These are phyloP conservation scores for Nemania sp. DNA, from an alignment of 2,329 filamentous ascomycete species.

Conservation along the genomic window DNA sequence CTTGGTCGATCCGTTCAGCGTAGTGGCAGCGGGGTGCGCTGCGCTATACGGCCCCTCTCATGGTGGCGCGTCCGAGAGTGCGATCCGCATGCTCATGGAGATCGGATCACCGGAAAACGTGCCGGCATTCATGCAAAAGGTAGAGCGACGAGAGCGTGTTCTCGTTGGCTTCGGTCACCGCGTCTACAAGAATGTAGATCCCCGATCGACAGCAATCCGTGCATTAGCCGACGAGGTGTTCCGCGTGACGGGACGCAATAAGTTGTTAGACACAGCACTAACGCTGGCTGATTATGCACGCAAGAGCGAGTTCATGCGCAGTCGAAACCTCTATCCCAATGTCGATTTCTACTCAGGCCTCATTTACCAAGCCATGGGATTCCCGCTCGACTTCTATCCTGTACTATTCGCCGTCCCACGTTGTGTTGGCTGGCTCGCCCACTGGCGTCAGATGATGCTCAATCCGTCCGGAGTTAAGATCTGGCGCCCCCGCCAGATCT, in stretches of 20 bases:
- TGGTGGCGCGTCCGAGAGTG: conserved; percentile 61
- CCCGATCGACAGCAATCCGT: conserved; percentile 53
- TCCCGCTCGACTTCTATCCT: conserved; percentile 56
- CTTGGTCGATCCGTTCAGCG: conserved; percentile 58
- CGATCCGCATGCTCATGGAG: conserved; percentile 56
- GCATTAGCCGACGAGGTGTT: conserved; percentile 55
- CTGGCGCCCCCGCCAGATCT: conserved; percentile 54
- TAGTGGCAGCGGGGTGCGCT: conserved; percentile 56
- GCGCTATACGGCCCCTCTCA: conserved; percentile 61
- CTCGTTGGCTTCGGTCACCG: conserved; percentile 60
- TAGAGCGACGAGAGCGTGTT: conserved; percentile 54
- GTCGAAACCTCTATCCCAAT: conserved; percentile 53
- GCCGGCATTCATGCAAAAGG: conserved; percentile 52
- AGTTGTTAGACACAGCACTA: conserved; percentile 53
- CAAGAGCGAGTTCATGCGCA: conserved; percentile 53
- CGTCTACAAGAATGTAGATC: conserved; percentile 58
- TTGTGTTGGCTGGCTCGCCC: conserved; percentile 55
- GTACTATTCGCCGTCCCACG: conserved; percentile 55
- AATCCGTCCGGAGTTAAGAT: conserved; percentile 53
- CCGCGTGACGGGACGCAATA: conserved; percentile 53
- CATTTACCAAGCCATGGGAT: conserved; percentile 57
- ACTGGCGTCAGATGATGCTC: conserved; percentile 56
- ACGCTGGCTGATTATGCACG: conserved; percentile 50
- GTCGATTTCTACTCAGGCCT: conserved; percentile 57
- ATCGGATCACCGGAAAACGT: conserved; percentile 56